phyloP scores from a whole-genome alignment of 2,329 filamentous ascomycete genomes.

The Alternaria triticimaculans region DNA sequence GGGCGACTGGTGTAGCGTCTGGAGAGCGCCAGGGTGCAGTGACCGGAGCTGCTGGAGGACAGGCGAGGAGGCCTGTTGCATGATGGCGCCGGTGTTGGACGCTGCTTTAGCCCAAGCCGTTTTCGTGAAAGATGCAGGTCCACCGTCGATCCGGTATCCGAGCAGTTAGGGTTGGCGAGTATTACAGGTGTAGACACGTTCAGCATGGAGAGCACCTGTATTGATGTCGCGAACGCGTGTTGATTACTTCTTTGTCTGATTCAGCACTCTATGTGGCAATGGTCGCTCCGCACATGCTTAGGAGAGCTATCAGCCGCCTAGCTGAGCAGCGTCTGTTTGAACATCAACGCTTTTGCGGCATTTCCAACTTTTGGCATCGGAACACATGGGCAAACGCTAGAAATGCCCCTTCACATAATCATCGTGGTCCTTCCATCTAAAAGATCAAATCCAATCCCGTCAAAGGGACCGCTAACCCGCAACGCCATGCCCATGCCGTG shows the following conservation, averaged over 20 bases:
- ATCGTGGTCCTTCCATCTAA: slow-evolving; percentile 21
- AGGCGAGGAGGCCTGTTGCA: slow-evolving; percentile 26
- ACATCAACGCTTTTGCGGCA: slow-evolving; percentile 10
- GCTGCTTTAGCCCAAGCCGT: slow-evolving; percentile 33
- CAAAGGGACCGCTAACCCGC: slow-evolving; percentile 35
- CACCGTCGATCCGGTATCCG: slow-evolving; percentile 6
- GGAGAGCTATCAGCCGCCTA: slow-evolving; percentile 17
- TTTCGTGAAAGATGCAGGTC: slow-evolving; percentile 11
- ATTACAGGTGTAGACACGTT: slow-evolving; percentile 1
- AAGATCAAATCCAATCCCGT: slow-evolving; percentile 26
- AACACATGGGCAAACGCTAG: slow-evolving; percentile 4
- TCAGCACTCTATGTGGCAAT: slow-evolving; percentile 30
- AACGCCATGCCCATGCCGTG: slow-evolving; percentile 50
- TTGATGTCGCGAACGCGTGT: slow-evolving; percentile 18
- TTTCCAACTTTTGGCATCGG: slow-evolving; percentile 15
- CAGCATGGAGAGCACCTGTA: slow-evolving; percentile 2
- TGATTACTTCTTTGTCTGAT: slow-evolving; percentile 38
- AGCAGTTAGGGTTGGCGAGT: background rate
- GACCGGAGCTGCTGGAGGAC: slow-evolving; percentile 30
- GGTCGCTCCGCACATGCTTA: slow-evolving; percentile 21
- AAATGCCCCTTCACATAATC: slow-evolving; percentile 8
- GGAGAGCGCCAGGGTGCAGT: slow-evolving; percentile 35
- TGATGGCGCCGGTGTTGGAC: slow-evolving; percentile 30
- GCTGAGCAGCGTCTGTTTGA: slow-evolving; percentile 6
- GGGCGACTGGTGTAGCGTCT: slow-evolving; percentile 38